Base-by-base conservation (phyloP, 1,139 yeast genomes). In the Diutina catenulata region DNA sequence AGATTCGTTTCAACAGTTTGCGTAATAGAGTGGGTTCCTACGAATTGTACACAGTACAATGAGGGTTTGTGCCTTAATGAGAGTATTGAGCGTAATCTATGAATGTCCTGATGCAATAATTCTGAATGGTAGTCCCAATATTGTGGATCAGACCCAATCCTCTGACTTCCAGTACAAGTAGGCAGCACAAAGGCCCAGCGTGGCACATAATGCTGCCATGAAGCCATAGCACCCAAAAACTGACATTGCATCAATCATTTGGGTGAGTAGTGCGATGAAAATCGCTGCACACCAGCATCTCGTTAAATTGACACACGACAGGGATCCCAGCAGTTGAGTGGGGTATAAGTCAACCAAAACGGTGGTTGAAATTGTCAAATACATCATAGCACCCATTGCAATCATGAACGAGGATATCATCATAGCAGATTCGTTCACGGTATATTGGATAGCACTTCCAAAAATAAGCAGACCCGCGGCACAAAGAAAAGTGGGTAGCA, bases 231-330 rank as follows among this genome's bases (percentile, higher is more conserved):
- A 39, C 13, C 23, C 44, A 11, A 31, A 25, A 10, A 28, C 25
- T 2, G 39, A 33, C 15, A 16, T 33, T 24, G 22, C 31, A 59
- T 33, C 55, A 63, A 39, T 59, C 77, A 38, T 76, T 41, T 76
- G 82, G 46, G 49, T 75, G 21, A 82, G 76, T 53, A 82, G 82
- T 0, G 48, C 62, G 36, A 59, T 64, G 3, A 55, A 52, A 16
- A 26, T 13, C 5, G 21, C 44, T 11, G 32, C 20, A 3, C 32
- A 43, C 26, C 15, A 38, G 10, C 38, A 42, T 11, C 33, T 21
- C 15, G 48, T 46, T 9, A 31, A 16, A 8, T 23, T 26, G 18
- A 39, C 36, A 13, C 32, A 38, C 19, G 42, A 36, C 7, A 41
- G 45, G 41, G 32, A 37, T 11, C 35, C 35, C n/a, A 21, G 21